Conservation (phyloP, 1,284 basidiomycete species). For the Cutaneotrichosporon dermatis region DNA sequence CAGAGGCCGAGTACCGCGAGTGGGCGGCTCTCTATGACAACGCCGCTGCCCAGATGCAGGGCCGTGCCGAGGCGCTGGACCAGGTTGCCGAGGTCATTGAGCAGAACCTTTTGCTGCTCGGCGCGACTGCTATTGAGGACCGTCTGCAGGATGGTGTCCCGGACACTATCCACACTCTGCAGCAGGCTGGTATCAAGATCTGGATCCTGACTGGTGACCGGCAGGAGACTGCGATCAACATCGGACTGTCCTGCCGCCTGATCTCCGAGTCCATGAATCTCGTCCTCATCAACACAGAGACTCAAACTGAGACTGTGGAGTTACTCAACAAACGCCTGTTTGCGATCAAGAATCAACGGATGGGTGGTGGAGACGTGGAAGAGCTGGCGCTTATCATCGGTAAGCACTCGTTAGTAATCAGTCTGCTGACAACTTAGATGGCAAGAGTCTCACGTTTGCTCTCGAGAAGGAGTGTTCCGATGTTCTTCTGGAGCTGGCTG, state of each 20-base stretch:
- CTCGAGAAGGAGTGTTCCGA: conserved; percentile 88
- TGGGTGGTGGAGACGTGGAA: conserved; percentile 75
- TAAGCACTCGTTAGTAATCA: conserved; percentile 40
- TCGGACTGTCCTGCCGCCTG: conserved; percentile 91
- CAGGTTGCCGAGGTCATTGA: conserved; percentile 94
- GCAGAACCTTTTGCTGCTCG: conserved; percentile 83
- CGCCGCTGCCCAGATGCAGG: conserved; percentile 87
- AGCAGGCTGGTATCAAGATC: conserved; percentile 97
- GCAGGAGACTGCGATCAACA: conserved; percentile 99
- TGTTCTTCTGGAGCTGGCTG: conserved; percentile 84
- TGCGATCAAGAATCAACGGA: conserved; percentile 89
- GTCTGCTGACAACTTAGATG: conserved; percentile 57
- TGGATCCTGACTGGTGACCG: conserved; percentile 98
- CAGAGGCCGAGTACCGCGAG: conserved; percentile 82
- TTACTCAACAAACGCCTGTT: conserved; percentile 81
- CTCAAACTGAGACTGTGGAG: conserved; percentile 74
- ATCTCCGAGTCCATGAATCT: conserved; percentile 99
- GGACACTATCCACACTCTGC: conserved; percentile 94
- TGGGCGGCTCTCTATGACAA: conserved; percentile 86
- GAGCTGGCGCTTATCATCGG: conserved; percentile 94
- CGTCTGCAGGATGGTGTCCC: conserved; percentile 98
- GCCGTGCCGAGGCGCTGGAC: conserved; percentile 88
- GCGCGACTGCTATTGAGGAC: conserved; percentile 97
- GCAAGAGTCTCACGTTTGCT: conserved; percentile 88
- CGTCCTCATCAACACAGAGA: conserved; percentile 92